Evolutionary conservation across 2,329 filamentous ascomycete species (phyloP).

Genomic region (Colletotrichum salicis): DNA sequence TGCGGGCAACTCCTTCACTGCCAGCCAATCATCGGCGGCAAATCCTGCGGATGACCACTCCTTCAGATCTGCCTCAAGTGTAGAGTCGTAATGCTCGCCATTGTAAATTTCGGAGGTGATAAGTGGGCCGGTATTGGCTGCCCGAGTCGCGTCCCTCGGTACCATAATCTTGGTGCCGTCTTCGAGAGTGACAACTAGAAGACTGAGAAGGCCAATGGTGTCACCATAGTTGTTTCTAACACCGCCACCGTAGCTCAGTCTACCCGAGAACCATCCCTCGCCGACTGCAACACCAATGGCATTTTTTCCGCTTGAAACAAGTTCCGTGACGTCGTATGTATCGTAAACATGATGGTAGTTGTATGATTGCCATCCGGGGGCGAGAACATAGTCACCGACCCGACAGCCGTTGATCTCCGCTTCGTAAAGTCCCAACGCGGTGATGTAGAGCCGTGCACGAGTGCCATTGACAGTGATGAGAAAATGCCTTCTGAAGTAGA

Average conservation of each 20-base stretch:
- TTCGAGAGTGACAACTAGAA: conserved; percentile 49
- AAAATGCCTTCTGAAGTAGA: conserved; percentile 35
- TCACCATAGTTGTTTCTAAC: conserved; percentile 52
- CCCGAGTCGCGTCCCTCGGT: conserved; percentile 52
- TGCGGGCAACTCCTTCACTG: conserved; percentile 43
- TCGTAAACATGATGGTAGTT: conserved; percentile 62
- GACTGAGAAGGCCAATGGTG: conserved; percentile 50
- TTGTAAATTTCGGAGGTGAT: conserved; percentile 59
- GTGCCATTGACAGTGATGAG: conserved; percentile 37
- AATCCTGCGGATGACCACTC: conserved; percentile 43
- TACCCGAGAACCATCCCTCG: conserved; percentile 61
- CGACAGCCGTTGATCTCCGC: conserved; percentile 58
- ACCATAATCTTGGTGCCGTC: conserved; percentile 44
- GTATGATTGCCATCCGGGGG: conserved; percentile 66
- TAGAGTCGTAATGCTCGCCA: conserved; percentile 61
- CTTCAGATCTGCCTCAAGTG: conserved; percentile 42
- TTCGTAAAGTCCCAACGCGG: conserved; percentile 57
- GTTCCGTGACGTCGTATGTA: conserved; percentile 60
- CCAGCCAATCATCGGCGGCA: conserved; percentile 42
- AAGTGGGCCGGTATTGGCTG: conserved; percentile 46
- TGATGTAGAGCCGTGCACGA: conserved; percentile 59
- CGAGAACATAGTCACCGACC: conserved; percentile 54
- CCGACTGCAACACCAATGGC: conserved; percentile 54
- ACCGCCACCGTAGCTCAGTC: conserved; percentile 45
- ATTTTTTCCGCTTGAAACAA: conserved; percentile 49